Percentiles rank a stretch among this genome's conserved stretches.
Evolutionary conservation across 441 rosid species (phyloP).

Genomic region (Biscutella auriculata): DNA sequence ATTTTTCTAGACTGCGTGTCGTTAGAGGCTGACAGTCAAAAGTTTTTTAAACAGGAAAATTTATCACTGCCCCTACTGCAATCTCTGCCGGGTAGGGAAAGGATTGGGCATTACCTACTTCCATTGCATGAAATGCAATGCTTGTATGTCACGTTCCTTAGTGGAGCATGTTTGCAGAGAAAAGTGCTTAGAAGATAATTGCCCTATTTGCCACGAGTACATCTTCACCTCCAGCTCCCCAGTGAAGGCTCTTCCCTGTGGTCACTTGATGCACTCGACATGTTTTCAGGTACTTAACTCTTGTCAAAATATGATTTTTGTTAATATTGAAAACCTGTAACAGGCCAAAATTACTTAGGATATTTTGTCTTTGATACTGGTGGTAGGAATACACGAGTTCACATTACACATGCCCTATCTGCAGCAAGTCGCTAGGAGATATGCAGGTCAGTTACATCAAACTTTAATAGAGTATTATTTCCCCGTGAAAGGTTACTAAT

Average conservation of each 20-base stretch:
- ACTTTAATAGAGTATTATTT: not conserved
- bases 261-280: constrained; percentile 86
- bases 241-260: constrained; percentile 76
- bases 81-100: constrained; percentile 81
- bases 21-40: not conserved
- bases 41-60: constrained; percentile 48
- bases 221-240: constrained; percentile 64
- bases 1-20: not conserved
- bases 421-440: constrained; percentile 94
- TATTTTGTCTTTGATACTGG: constrained; percentile 15
- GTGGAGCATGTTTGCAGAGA: constrained; percentile 58
- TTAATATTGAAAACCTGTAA: not conserved
- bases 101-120: constrained; percentile 82
- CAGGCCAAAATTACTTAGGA: not conserved
- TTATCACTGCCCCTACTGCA: constrained; percentile 93
- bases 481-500: not conserved
- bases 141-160: constrained; percentile 65
- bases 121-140: constrained; percentile 96
- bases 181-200: constrained; percentile 67
- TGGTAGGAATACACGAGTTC: constrained; percentile 66
- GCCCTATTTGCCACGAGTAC: constrained; percentile 80
- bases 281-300: constrained; percentile 56
- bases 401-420: constrained; percentile 79
- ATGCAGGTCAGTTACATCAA: constrained; percentile 60
- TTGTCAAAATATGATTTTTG: not conserved